These are phyloP conservation scores for Polygonum aviculare DNA, from an alignment of 148 eudicot genomes.

Conservation along the genomic window DNA sequence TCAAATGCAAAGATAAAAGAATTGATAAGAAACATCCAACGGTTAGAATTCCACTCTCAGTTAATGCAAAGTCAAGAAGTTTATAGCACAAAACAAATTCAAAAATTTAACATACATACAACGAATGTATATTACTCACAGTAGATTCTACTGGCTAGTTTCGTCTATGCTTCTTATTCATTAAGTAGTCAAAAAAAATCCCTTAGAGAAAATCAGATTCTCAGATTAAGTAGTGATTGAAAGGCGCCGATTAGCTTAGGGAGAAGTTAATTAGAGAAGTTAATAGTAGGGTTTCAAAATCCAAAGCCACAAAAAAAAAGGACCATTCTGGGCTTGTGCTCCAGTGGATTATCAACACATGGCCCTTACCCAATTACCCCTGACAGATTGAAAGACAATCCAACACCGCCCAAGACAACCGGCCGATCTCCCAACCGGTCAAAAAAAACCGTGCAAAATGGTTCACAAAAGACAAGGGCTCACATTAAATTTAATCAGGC, in stretches of 20 bases:
- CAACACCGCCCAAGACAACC: constrained; percentile 7
- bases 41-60: neutral
- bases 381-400: neutral
- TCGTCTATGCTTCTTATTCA: neutral
- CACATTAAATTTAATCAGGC: neutral
- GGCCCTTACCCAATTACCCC: constrained; percentile 9
- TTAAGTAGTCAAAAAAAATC: too few relatives aligned
- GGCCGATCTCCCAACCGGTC: constrained; percentile 3
- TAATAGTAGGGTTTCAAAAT: constrained; percentile 8
- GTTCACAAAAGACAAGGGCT: neutral
- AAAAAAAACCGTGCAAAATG: neutral
- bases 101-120: neutral
- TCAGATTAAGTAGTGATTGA: neutral
- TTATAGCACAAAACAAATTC: neutral
- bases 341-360: neutral
- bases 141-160: neutral
- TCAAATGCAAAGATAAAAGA: neutral
- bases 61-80: neutral
- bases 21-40: neutral
- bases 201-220: neutral
- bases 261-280: neutral
- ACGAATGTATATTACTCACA: neutral
- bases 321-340: neutral
- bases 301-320: neutral
- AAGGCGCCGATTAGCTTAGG: neutral